Evolutionary conservation across 2,329 filamentous ascomycete species (phyloP).

Genomic region (Aspergillus neotritici): DNA sequence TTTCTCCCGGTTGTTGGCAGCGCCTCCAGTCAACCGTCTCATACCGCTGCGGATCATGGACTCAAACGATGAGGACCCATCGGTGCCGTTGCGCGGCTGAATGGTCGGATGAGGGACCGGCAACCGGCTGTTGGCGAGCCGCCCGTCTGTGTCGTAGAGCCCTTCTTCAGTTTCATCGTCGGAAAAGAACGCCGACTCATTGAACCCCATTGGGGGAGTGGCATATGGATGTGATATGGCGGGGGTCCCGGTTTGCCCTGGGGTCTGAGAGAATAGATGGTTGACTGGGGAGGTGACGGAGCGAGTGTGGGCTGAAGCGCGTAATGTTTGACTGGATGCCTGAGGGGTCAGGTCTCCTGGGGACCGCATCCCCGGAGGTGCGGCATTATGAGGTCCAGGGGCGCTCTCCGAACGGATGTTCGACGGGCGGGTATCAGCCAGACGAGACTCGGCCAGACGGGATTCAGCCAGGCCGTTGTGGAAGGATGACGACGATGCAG

Average conservation of each 20-base stretch:
- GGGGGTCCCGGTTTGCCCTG: no score
- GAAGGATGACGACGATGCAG: slow-evolving; percentile 67
- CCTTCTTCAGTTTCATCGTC: slow-evolving; percentile 74
- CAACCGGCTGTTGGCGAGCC: slow-evolving; percentile 32
- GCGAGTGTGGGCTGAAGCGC: slow-evolving; percentile 69
- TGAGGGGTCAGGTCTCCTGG: slow-evolving; percentile 45
- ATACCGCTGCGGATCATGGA: slow-evolving; percentile 44
- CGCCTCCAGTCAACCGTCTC: slow-evolving; percentile 43
- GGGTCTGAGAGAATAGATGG: slow-evolving; percentile 38
- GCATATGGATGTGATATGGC: slow-evolving; percentile 39
- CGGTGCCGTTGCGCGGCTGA: slow-evolving; percentile 31
- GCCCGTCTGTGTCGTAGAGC: slow-evolving; percentile 78
- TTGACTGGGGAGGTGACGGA: slow-evolving; percentile 76
- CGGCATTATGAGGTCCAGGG: no score
- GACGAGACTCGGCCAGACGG: slow-evolving; percentile 38
- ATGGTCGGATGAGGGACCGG: slow-evolving; percentile 17
- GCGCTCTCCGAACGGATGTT: slow-evolving; percentile 48
- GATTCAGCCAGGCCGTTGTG: slow-evolving; percentile 82
- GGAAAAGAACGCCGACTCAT: slow-evolving; percentile 59
- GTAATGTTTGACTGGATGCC: slow-evolving; percentile 30
- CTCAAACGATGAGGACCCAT: slow-evolving; percentile 41
- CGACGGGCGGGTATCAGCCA: slow-evolving; percentile 64
- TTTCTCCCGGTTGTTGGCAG: slow-evolving; percentile 36
- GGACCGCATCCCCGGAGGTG: slow-evolving; percentile 31
- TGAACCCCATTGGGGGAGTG: slow-evolving; percentile 43